These are phyloP conservation scores for Artemisia annua DNA, from an alignment of 129 eudicot species.

Conservation along the genomic window DNA sequence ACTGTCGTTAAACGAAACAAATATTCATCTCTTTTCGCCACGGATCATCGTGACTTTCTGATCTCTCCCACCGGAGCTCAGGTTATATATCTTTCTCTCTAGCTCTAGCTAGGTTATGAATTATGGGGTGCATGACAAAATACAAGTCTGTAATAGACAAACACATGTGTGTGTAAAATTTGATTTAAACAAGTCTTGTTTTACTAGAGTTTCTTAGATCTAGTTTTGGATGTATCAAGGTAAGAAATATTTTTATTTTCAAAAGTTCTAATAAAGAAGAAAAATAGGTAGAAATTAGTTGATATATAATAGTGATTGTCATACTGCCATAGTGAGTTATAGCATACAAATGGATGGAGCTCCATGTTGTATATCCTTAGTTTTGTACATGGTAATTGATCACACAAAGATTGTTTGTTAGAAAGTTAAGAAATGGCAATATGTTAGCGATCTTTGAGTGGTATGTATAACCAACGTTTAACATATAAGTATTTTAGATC, in stretches of 20 bases:
- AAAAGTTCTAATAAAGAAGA: background rate
- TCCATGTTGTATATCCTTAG: background rate
- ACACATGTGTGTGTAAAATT: background rate
- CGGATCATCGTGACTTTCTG: slow-evolving; percentile 64
- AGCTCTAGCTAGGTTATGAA: background rate
- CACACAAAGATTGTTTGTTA: background rate
- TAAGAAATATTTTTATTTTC: background rate
- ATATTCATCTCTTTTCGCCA: slow-evolving; percentile 44
- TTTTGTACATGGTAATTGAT: background rate
- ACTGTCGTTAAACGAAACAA: slow-evolving; percentile 19
- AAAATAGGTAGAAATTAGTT: background rate
- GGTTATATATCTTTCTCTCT: slow-evolving; percentile 34
- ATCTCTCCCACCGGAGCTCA: slow-evolving; percentile 62
- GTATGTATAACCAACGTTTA: no score
- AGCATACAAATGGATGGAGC: no score
- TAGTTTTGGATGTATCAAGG: slow-evolving; percentile 9
- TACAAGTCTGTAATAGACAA: background rate
- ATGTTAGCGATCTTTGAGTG: no score
- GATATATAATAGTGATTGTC: background rate
- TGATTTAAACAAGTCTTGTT: background rate
- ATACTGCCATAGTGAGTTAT: background rate
- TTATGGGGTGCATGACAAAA: slow-evolving; percentile 14
- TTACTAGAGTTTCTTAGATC: slow-evolving; percentile 4
- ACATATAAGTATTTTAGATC: no score
- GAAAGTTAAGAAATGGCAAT: background rate